Base-by-base conservation (phyloP, 1,284 basidiomycete species). In the Heterobasidion irregulare region DNA sequence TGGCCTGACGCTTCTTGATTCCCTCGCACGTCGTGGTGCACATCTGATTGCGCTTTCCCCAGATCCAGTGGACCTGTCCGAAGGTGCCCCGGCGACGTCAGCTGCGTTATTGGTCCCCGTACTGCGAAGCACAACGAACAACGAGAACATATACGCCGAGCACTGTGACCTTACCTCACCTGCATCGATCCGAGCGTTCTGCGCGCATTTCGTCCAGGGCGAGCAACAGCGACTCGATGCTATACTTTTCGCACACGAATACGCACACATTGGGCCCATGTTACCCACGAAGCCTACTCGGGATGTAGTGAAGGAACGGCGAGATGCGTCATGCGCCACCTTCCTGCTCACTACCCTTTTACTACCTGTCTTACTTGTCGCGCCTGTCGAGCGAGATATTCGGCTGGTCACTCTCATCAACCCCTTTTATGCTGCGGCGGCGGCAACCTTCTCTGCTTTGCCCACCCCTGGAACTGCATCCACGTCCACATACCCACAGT, bases 351-450 rank as follows among this genome's bases (percentile, higher is more conserved):
- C 81, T 8, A 93, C 91, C 0, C 74, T 91, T 5, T 76, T 94
- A 0, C 77, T 94, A 0, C 92, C 92, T 2, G 75, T 78, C 34
- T 72, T 94, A 2, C 79, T 94, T 13, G 82, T 88, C 35, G 86
- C 88, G 2, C 92, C 91, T 0, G 74, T 79, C 6, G 91, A 94
- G 65, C 79, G 92, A 47, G 89, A 92, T 61, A 92, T 95, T 52
- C 83, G 92, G 16, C 79, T 94, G 59, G 73, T 94, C 63, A 83
- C 82, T 57, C 76, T 94, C 46, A 78, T 93, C 64, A 92, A 93
- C 58, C 89, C 90, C 0, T 89, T 89, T 59, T 94, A 92, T 64
- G 84, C 89, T 2, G 89, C 92, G 1, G 80, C 83, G 0, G 75
- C 84, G 1, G 77, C 78, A 1, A 71, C 72, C 0, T 76, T 79